Base-by-base conservation (phyloP, 495 filamentous ascomycete genomes). In the Gamarada debralockiae region DNA sequence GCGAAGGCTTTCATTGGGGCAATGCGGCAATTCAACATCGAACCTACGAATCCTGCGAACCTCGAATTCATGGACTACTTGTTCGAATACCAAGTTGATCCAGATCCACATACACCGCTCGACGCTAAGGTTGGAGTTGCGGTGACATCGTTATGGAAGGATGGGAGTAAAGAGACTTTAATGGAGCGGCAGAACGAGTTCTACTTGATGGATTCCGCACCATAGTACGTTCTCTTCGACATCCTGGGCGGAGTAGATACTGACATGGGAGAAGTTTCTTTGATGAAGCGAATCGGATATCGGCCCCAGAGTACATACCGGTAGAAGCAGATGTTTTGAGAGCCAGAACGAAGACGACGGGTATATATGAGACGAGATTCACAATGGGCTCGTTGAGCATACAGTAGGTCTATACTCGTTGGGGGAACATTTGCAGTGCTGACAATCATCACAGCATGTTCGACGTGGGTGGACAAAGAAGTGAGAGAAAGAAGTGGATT, bases 401-500 rank as follows among this genome's bases (percentile, higher is more conserved):
- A 74, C 93, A 98, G 93, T 97, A 84, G 63, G 89, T 70, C 29
- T 48, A 24, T 45, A 6, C 34, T 21, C 3, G 9, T n/a, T 21
- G 12, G 2, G n/a, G 23, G 20, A n/a, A 25, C 23, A 25, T 23
- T 39, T 25, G 27, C 44, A 18, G 14, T 50, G 43, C 36, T 48
- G 6, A 15, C 65, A 68, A 45, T 13, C 23, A 47, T 38, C 54
- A 40, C 49, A 55, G 60, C 76, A 98, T 98, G 93, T 98, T 98
- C 66, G 93, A 98, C 67, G 93, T 98, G 18, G 93, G 93, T 52
- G 93, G 93, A 27, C 93, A 98, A 72, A 76, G 93, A 59, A 96
- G 91, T 67, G 93, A 98, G 67, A 82, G 93, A 48, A 98, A 98
- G 73, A 98, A 98, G 71, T 98, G 93, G 93, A 98, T 98, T 62